These are phyloP conservation scores for Phylloporus sp. DNA, from an alignment of 1,284 basidiomycete species.

Conservation along the genomic window DNA sequence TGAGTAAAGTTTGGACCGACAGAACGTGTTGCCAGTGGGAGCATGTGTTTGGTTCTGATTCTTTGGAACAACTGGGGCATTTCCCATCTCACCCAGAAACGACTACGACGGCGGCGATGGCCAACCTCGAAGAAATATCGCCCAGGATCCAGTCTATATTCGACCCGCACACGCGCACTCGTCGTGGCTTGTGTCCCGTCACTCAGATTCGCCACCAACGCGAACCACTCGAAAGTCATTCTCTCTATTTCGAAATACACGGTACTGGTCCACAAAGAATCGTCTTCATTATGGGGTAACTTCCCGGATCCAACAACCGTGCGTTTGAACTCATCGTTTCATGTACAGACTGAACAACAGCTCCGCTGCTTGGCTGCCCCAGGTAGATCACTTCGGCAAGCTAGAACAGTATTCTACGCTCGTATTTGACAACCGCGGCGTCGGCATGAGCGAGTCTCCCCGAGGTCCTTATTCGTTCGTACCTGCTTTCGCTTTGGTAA, in stretches of 20 bases:
- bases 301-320: not conserved
- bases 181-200: conserved; percentile 76
- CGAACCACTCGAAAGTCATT: conserved; percentile 45
- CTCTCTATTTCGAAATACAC: conserved; percentile 78
- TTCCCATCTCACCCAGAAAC: no score
- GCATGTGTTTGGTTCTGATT: no score
- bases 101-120: not conserved
- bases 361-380: conserved; percentile 64
- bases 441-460: conserved; percentile 77
- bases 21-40: no score
- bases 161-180: conserved; percentile 55
- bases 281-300: conserved; percentile 72
- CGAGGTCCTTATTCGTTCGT: conserved; percentile 67
- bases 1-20: no score
- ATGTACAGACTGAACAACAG: conserved; percentile 56
- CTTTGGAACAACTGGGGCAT: no score
- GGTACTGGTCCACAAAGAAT: conserved; percentile 67
- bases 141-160: conserved; percentile 22
- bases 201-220: conserved; percentile 56
- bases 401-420: conserved; percentile 60
- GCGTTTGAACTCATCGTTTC: conserved; percentile 1
- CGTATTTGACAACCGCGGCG: conserved; percentile 89
- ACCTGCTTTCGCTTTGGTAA: not conserved
- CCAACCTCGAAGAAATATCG: conserved; percentile 2
- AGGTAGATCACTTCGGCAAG: conserved; percentile 62